Conservation (phyloP, 331 rosid genomes). For the Pyrus hybrid region DNA sequence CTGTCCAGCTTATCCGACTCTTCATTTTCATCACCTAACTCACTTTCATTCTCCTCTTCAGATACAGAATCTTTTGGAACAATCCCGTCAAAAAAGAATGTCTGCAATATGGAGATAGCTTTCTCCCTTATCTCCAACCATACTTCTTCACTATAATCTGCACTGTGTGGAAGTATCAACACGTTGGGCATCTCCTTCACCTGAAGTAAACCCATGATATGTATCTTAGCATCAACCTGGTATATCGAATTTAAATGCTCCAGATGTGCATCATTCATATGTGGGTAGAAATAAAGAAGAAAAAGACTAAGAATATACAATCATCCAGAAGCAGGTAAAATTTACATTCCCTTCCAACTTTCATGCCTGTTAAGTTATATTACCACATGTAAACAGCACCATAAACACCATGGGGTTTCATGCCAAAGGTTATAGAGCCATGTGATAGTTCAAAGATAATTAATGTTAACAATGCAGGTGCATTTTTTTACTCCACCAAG, state of each 20-base stretch:
- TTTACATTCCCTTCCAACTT: background rate
- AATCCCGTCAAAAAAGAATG: slow-evolving; percentile 79
- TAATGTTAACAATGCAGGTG: background rate
- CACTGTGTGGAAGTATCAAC: slow-evolving; percentile 97
- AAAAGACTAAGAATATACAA: background rate
- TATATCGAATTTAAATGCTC: background rate
- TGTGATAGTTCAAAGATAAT: background rate
- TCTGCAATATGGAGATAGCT: slow-evolving; percentile 78
- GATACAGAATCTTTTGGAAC: slow-evolving; percentile 73
- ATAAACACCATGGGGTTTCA: background rate
- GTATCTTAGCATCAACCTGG: background rate
- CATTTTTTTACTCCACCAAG: background rate
- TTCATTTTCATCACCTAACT: slow-evolving; percentile 61
- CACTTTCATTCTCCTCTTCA: slow-evolving; percentile 64
- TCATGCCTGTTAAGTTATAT: background rate
- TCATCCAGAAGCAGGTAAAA: background rate
- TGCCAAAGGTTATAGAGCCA: background rate
- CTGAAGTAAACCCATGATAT: slow-evolving; percentile 38
- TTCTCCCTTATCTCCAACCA: slow-evolving; percentile 99
- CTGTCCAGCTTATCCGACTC: slow-evolving; percentile 46
- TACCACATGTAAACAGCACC: background rate
- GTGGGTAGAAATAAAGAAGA: background rate
- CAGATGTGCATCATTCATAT: background rate
- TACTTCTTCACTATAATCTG: slow-evolving; percentile 98
- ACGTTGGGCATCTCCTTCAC: slow-evolving; percentile 99